Evolutionary conservation across 2,329 filamentous ascomycete species (phyloP).

Genomic region (Ophiostoma quercus): DNA sequence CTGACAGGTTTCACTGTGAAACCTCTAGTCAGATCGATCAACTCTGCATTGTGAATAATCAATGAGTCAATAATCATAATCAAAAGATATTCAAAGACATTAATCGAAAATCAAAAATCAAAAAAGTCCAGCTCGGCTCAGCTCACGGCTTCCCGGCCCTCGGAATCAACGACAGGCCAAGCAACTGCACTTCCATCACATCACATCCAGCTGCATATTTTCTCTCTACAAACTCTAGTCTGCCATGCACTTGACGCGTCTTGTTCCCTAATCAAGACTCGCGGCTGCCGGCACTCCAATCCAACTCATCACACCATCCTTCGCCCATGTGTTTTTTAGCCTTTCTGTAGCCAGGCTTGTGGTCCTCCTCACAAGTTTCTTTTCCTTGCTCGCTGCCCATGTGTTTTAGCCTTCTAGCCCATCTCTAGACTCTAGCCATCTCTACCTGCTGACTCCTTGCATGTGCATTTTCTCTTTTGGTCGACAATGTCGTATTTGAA

Average conservation of each 20-base stretch:
- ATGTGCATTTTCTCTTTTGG: slow-evolving; percentile 9
- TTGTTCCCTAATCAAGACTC: slow-evolving; percentile 4
- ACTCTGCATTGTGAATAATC: neutral
- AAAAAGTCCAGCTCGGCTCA: neutral
- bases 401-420: neutral
- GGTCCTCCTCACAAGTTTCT: neutral
- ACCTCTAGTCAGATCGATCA: neutral
- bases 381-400: neutral
- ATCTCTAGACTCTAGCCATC: neutral
- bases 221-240: neutral
- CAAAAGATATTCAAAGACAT: neutral
- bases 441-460: slow-evolving; percentile 4
- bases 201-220: slow-evolving; percentile 1
- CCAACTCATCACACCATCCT: neutral
- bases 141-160: neutral
- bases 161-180: neutral
- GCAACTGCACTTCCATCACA: neutral
- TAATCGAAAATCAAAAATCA: neutral
- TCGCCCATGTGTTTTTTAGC: neutral
- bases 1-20: slow-evolving; percentile 11
- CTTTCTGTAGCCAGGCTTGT: too few relatives aligned
- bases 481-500: slow-evolving; percentile 10
- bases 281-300: slow-evolving; percentile 7
- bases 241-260: neutral
- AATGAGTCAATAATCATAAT: neutral